Conservation (phyloP, 108 stramenopile species). For the Fistulifera pelliculosa region DNA sequence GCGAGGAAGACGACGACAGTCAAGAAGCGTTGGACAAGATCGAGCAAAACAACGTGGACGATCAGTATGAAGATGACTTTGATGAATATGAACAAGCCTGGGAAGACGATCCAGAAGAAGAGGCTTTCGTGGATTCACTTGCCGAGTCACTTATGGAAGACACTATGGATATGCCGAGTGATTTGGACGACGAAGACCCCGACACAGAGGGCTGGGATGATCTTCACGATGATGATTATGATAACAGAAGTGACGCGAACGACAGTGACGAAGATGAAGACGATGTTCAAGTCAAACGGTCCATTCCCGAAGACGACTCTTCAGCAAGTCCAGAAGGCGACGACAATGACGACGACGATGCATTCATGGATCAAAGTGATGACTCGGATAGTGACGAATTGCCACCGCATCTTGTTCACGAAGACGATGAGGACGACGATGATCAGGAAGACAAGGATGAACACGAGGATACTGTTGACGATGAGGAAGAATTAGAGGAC, state of each 20-base stretch:
- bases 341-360: slow-evolving; percentile 38
- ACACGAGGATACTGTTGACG: not conserved
- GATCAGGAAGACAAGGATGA: slow-evolving; percentile 7
- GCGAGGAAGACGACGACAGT: slow-evolving; percentile 35
- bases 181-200: slow-evolving; percentile 87
- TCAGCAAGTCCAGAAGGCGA: slow-evolving; percentile 8
- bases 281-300: slow-evolving; percentile 13
- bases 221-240: slow-evolving; percentile 50
- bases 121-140: slow-evolving; percentile 82
- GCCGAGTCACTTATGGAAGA: slow-evolving; percentile 84
- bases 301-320: slow-evolving; percentile 2
- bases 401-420: slow-evolving; percentile 4
- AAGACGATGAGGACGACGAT: slow-evolving; percentile 17
- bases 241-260: slow-evolving; percentile 11
- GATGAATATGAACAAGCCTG: slow-evolving; percentile 40
- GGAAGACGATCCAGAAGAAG: slow-evolving; percentile 76
- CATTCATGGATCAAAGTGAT: slow-evolving; percentile 42
- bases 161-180: slow-evolving; percentile 49
- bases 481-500: slow-evolving; percentile 8
- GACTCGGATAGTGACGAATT: slow-evolving; percentile 11
- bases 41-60: slow-evolving; percentile 10
- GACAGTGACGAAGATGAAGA: slow-evolving; percentile 23
- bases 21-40: slow-evolving; percentile 14
- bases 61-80: slow-evolving; percentile 9
- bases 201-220: slow-evolving; percentile 88